A percentile compares a stretch with the other conserved stretches of the same genome.
These are phyloP conservation scores for Teratosphaeria zuluensis DNA, from an alignment of 2,329 filamentous ascomycete species.

Conservation along the genomic window DNA sequence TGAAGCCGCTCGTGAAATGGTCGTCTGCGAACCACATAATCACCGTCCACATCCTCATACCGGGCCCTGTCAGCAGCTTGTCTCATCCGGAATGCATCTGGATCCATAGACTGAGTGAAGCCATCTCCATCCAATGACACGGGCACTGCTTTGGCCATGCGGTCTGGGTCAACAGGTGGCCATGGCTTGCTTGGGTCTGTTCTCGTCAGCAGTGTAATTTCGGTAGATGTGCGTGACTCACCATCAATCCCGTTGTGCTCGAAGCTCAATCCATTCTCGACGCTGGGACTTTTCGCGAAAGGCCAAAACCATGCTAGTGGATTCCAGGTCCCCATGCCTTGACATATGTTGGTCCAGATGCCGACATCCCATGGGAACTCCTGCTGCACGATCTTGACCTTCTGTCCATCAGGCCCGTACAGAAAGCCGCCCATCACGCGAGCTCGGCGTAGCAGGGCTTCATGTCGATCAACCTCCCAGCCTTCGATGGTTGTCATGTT, in stretches of 20 bases:
- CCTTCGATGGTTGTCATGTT: constrained; percentile 75
- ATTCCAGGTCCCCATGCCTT: constrained; percentile 65
- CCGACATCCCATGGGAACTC: constrained; percentile 79
- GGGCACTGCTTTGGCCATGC: constrained; percentile 26
- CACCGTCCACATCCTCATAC: constrained; percentile 19
- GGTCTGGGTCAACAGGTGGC: constrained; percentile 44
- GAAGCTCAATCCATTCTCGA: constrained; percentile 48
- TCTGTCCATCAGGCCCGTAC: constrained; percentile 46
- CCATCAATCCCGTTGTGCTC: constrained; percentile 72
- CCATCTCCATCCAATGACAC: constrained; percentile 20
- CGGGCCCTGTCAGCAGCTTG: constrained; percentile 44
- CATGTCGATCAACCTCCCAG: constrained; percentile 52
- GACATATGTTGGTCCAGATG: constrained; percentile 61
- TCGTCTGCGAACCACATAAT: constrained; percentile 28
- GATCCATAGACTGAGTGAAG: constrained; percentile 32
- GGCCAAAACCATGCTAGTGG: constrained; percentile 61
- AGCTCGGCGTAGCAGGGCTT: constrained; percentile 36
- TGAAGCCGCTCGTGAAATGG: constrained; percentile 35
- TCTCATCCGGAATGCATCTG: constrained; percentile 45
- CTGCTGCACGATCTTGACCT: constrained; percentile 49
- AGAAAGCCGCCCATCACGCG: constrained; percentile 46
- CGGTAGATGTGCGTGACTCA: constrained; percentile 17
- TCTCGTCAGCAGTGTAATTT: background rate
- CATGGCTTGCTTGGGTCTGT: constrained; percentile 30
- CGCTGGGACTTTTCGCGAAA: constrained; percentile 44